Evolutionary conservation across 1,284 basidiomycete species (phyloP).

Genomic region (Lignosus rhinocerotis): DNA sequence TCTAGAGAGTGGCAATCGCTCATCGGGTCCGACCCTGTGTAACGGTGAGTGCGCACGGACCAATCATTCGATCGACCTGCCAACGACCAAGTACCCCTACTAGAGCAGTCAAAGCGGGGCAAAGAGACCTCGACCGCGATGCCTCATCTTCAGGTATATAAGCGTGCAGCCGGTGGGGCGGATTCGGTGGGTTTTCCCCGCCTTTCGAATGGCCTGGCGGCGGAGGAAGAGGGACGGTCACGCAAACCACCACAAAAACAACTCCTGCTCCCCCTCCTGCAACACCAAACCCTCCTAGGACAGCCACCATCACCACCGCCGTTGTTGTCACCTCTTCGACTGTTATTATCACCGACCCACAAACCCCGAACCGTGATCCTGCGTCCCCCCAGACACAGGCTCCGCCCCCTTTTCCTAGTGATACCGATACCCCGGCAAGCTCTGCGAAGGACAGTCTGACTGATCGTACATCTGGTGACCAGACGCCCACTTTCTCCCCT

Average conservation of each 20-base stretch:
- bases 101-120: too few species aligned
- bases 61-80: too few species aligned
- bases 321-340: background rate
- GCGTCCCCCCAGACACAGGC: background rate
- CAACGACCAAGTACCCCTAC: too few species aligned
- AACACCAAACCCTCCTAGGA: background rate
- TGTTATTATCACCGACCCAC: background rate
- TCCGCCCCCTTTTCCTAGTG: background rate
- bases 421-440: background rate
- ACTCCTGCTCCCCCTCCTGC: background rate
- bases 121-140: background rate
- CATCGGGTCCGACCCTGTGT: too few species aligned
- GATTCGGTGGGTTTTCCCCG: background rate
- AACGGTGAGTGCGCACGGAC: too few species aligned
- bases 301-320: background rate
- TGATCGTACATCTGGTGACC: too few species aligned
- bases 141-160: background rate
- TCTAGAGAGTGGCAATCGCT: too few species aligned
- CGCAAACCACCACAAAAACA: background rate
- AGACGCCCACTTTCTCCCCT: too few species aligned
- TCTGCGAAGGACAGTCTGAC: background rate
- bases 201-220: background rate
- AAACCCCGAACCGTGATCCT: background rate
- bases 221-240: background rate
- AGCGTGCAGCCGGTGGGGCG: background rate